A percentile compares a stretch with the other conserved stretches of the same genome.
phyloP scores from a whole-genome alignment of 2,329 filamentous ascomycete genomes.

The Neonectria sp. region DNA sequence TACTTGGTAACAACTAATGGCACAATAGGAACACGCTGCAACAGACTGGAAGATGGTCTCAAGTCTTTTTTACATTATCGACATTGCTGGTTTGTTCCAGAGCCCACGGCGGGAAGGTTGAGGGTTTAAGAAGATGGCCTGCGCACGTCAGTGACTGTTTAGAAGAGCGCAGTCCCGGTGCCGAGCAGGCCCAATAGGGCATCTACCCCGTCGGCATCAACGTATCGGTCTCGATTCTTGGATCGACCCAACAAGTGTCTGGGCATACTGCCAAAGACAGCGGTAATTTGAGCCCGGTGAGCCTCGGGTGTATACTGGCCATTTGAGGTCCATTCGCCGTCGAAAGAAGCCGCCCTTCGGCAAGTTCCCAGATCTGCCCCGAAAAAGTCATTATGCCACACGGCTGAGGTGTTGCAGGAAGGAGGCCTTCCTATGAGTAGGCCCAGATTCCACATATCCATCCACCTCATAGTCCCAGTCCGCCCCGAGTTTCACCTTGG shows the following conservation, averaged over 20 bases:
- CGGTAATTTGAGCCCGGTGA: constrained; percentile 45
- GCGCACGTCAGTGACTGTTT: background rate
- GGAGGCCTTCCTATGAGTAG: constrained; percentile 18
- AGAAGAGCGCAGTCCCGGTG: background rate
- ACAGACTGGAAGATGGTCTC: background rate
- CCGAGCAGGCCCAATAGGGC: background rate
- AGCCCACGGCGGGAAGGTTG: background rate
- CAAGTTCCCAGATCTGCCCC: constrained; percentile 44
- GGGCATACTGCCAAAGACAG: constrained; percentile 52
- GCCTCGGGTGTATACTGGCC: constrained; percentile 41
- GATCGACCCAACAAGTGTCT: constrained; percentile 47
- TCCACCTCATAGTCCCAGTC: constrained; percentile 45
- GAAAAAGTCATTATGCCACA: background rate
- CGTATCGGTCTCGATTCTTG: background rate
- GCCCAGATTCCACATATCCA: constrained; percentile 45
- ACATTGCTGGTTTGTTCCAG: background rate
- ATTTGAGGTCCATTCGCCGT: constrained; percentile 38
- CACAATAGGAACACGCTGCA: background rate
- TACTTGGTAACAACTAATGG: no score
- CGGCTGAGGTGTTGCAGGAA: background rate
- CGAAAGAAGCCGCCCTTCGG: constrained; percentile 40
- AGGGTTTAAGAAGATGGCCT: background rate
- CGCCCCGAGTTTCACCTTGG: constrained; percentile 47
- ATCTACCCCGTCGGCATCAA: background rate
- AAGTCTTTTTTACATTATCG: background rate